Evolutionary conservation across 352 stramenopile species (phyloP), one percentile per base, ranked within the genome.

Genomic region (Pythium aphanidermatum): DNA sequence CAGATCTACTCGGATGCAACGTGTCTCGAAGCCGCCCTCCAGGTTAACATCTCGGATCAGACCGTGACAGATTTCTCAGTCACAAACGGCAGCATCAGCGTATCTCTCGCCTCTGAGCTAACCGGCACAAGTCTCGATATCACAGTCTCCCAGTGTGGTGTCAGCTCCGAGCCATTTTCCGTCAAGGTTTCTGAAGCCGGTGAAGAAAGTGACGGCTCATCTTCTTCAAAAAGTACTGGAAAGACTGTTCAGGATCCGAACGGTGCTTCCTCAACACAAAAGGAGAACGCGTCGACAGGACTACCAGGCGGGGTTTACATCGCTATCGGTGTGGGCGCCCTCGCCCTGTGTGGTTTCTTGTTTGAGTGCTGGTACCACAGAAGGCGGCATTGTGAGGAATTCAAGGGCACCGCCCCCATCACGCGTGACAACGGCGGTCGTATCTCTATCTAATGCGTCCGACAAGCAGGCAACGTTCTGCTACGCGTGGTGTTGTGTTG

Each of bases 301-400:
- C 69, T 93, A 2, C 73, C 76, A 3, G 63, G 74, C 29, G 75
- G 77, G n/a, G 47, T 87, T 32, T 69, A 85, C 44, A 73, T 89
- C 40, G 81, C 51, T 28, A 83, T 88, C 37, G 70, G 61, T 21
- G 76, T 93, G n/a, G 78, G 63, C 10, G 63, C 67, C 13, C 56
- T 90, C 26, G 81, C 81, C 2, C 8, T 83, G 13, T 43, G 63
- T 1, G 81, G 78, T 21, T 93, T 93, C 45, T 27, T 78, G 12
- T 73, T 86, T 39, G 81, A 93, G 52, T 89, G 70, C 51, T 46
- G 48, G 31, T 58, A 83, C 54, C 81, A 93, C 65, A 86, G 86
- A 42, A 68, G 67, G 58, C 70, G 69, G 29, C 68, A 88, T n/a
- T 13, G 30, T 4, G 39, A 56, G 17, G 54, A 56, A 19, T 27